These are phyloP conservation scores for Hyaloscypha bicolor DNA, from an alignment of 495 filamentous ascomycete genomes.

Conservation along the genomic window DNA sequence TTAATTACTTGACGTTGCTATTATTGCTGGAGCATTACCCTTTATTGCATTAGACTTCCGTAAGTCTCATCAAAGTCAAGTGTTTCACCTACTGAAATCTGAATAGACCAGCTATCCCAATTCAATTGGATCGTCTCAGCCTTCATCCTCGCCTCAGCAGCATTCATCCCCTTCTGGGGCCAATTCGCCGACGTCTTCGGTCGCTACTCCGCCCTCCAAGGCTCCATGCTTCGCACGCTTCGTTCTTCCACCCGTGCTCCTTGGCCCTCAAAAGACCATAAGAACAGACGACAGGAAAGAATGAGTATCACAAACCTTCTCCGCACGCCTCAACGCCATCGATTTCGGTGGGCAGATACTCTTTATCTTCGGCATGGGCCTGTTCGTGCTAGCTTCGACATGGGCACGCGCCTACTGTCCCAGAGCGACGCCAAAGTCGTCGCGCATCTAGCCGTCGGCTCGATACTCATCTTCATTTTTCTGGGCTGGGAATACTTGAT, in stretches of 20 bases:
- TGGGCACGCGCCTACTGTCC: slow-evolving; percentile 61
- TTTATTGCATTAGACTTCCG: slow-evolving; percentile 62
- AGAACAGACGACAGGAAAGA: slow-evolving; percentile 27
- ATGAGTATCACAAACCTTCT: slow-evolving; percentile 26
- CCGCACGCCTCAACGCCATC: slow-evolving; percentile 48
- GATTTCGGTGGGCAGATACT: slow-evolving; percentile 57
- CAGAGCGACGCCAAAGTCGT: slow-evolving; percentile 51
- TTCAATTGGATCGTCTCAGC: slow-evolving; percentile 67
- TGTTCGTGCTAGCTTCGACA: slow-evolving; percentile 58
- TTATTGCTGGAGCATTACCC: slow-evolving; percentile 60
- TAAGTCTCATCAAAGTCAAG: slow-evolving; percentile 30
- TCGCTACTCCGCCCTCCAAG: slow-evolving; percentile 49
- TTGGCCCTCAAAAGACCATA: slow-evolving; percentile 41
- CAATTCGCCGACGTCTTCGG: slow-evolving; percentile 64
- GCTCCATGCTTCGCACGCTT: slow-evolving; percentile 45
- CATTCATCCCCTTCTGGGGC: slow-evolving; percentile 63
- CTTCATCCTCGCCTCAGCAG: slow-evolving; percentile 61
- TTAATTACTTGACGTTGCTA: slow-evolving; percentile 58
- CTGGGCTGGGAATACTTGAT: slow-evolving; percentile 58
- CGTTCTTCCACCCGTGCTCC: slow-evolving; percentile 42
- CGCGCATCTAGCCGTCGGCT: slow-evolving; percentile 52
- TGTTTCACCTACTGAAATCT: slow-evolving; percentile 1
- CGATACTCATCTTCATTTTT: slow-evolving; percentile 47
- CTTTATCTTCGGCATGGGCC: slow-evolving; percentile 60
- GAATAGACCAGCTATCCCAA: slow-evolving; percentile 43